Base-by-base conservation (phyloP, 371 early-diverging fungal genomes). In the Conidiobolus incongruus region DNA sequence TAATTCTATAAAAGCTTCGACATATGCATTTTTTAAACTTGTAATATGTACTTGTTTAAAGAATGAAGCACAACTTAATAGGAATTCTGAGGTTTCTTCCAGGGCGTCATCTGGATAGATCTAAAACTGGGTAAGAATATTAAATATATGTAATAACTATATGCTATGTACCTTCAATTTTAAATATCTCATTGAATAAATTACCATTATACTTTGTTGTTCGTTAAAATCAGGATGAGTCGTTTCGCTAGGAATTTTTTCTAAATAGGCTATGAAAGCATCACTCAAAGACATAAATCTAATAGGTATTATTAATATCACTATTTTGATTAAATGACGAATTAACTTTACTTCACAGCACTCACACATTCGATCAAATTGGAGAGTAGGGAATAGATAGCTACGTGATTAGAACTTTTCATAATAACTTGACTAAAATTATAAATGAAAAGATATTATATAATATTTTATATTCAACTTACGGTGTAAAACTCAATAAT, bases 241-340 rank as follows among this genome's bases (percentile, higher is more conserved):
- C 37, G 51, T 61, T 47, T 58, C 53, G 47, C 61, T 58, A 42
- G 72, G 68, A 19, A 51, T 53, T 51, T 75, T 73, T 50, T 80
- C 81, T 20, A 88, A 56, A 56, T 87, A 86, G 2, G 83, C 77
- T 33, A 90, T 79, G 41, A 89, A 93, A 23, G 88, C 72, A 53
- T 90, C 93, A 47, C 85, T 85, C 47, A 93, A 87, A 8, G 90
- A 81, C 0, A 81, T 75, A 58, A 95, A 94, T 38, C 77, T 66
- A 17, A 7, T 13, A 33, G 6, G 23, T 11, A 6, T 37, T 13
- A 21, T 24, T 17, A 1, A 2, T 1, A 38, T 26, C 12, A 38
- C 11, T 36, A 21, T 13, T 40, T 20, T 16, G 10, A 39, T 38
- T 1, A 38, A 5, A 15, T 17, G 1, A 15, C 13, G 28, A 15